Conservation (phyloP, 306 rosid species). For the Gillenia trifoliata region DNA sequence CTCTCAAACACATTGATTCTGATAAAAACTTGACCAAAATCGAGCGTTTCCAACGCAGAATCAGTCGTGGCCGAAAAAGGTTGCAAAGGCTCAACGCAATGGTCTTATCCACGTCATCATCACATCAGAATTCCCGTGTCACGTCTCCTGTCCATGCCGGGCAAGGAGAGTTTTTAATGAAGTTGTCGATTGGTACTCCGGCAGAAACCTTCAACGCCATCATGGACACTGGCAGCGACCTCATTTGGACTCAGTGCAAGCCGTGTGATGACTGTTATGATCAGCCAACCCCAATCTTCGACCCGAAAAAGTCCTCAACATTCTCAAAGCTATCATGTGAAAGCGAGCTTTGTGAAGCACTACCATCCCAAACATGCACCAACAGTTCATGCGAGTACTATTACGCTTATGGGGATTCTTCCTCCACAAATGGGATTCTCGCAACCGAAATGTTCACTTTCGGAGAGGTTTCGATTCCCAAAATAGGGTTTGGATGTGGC, state of each 20-base stretch:
- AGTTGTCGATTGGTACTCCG: slow-evolving; percentile 67
- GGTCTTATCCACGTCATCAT: slow-evolving; percentile 28
- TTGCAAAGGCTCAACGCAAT: slow-evolving; percentile 51
- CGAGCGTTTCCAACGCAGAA: slow-evolving; percentile 56
- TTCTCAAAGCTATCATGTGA: slow-evolving; percentile 53
- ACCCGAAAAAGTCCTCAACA: slow-evolving; percentile 58
- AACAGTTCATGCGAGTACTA: slow-evolving; percentile 49
- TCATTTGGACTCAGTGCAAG: slow-evolving; percentile 83
- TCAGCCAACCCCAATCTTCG: slow-evolving; percentile 68
- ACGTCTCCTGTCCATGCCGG: slow-evolving; percentile 55
- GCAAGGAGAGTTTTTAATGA: slow-evolving; percentile 67
- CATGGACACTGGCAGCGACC: slow-evolving; percentile 86
- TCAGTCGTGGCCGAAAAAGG: slow-evolving; percentile 47
- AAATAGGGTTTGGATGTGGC: slow-evolving; percentile 85
- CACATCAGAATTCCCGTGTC: slow-evolving; percentile 7
- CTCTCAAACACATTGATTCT: slow-evolving; percentile 58
- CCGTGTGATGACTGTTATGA: slow-evolving; percentile 66
- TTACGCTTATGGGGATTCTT: slow-evolving; percentile 72
- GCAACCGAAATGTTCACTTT: slow-evolving; percentile 74
- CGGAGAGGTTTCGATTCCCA: slow-evolving; percentile 32
- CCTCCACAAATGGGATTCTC: slow-evolving; percentile 61
- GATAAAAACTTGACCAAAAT: slow-evolving; percentile 64
- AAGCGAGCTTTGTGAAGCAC: slow-evolving; percentile 39
- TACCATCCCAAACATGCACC: slow-evolving; percentile 51
- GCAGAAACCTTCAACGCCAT: slow-evolving; percentile 55